Base-by-base conservation (phyloP, 495 filamentous ascomycete species). In the Neurospora sp. region DNA sequence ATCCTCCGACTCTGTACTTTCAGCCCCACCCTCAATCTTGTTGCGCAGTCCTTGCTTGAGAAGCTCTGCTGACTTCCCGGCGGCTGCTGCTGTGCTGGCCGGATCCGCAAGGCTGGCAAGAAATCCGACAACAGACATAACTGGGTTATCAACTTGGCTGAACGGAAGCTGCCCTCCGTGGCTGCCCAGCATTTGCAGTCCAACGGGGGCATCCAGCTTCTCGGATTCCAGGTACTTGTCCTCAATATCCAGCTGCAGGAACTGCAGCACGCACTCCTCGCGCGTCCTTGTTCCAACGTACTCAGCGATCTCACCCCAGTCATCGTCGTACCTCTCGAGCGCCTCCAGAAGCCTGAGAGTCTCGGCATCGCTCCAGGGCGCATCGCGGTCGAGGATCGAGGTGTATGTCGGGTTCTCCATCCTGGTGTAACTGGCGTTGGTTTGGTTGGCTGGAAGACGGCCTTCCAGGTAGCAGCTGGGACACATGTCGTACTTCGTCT, bases 181-280 rank as follows among this genome's bases (percentile, higher is more conserved):
- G 69, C 85, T 84, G 70, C 86, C 88, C 31, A 93, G 82, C 78
- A 89, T 86, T 59, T 88, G 84, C 36, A 93, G 85, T 39, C 89
- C 84, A 7, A 87, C 85, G 1, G 87, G 87, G 17, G 86, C 85
- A 19, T 88, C 85, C 31, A 88, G 78, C 69, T 89, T 88, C 76
- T 94, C 88, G 17, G 92, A 89, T 70, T 96, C 92, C 11, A 95
- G 83, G 74, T 95, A 97, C 75, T 94, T 93, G 81, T 95, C 93
- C 79, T 95, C 93, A 73, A 97, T 96, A 71, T 94, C 93, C 36
- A 95, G 83, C 78, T 96, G 93, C 74, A 99, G 83, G 85, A 99
- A 99, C 79, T 97, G 94, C 77, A 97, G 85, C 36, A 98, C 94
- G 81, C 96, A 99, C 83, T 99, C 93, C 83, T 99, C 96, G 43